Evolutionary conservation across 169 alveolate genomes (phyloP), one percentile per base, ranked within the genome.

Genomic region (Cryptosporidium ubiquitum): DNA sequence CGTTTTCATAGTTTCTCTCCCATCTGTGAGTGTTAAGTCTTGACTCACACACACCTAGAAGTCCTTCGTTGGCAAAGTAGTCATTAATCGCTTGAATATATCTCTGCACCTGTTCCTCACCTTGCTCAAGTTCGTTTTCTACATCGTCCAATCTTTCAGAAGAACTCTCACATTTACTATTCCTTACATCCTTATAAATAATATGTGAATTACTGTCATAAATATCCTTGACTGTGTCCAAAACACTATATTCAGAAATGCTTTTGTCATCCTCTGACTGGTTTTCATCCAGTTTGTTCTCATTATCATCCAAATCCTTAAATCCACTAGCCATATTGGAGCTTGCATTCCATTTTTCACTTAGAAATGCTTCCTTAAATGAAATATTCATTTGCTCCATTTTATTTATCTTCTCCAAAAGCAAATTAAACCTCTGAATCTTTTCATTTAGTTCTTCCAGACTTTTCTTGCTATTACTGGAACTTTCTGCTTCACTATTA

Each of bases 21-120:
- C 85, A 73, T 58, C 85, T 73, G 29, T 73, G 51, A 1, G 85
- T 73, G n/a, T 73, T 73, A 5, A 73, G 52, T 52, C 51, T 73
- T 9, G 85, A 73, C 37, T 73, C 85, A 18, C 85, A 73, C 10
- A 26, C 68, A 2, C 57, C 69, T 16, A 52, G 66, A 26, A 58
- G 55, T 35, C 70, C 85, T 16, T 73, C 70, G 9, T 23, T 55
- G 16, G 51, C 51, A 58, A 73, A 73, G 55, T 73, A 73, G 10
- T 58, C 69, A 18, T 73, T 73, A 26, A 73, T 73, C 7, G 85
- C 69, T 58, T 55, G 61, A 33, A 73, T 73, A 39, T 73, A 73
- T 31, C 18, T 33, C 16, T 73, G 66, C 14, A 73, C 69, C 23
- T 73, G 85, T 37, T 73, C 85, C 35, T 39, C 85, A 4, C 70